phyloP scores from a whole-genome alignment of 768 basidiomycete species.

The Boletus vermiculosoides region DNA sequence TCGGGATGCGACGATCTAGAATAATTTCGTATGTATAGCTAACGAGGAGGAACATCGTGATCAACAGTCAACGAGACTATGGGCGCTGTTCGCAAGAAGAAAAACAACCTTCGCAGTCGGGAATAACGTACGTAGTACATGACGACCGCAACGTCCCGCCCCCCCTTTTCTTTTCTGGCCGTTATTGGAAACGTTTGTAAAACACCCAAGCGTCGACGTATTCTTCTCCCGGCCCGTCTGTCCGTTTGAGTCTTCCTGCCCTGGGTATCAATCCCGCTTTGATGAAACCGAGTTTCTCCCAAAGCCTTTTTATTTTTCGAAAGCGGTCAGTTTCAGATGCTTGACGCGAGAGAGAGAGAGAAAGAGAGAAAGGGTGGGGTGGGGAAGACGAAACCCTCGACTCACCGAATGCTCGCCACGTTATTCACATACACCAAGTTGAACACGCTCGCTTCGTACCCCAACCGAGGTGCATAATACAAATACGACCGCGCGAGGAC shows the following conservation, averaged over 20 bases:
- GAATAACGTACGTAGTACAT: background rate
- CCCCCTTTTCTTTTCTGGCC: background rate
- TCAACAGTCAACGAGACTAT: no score
- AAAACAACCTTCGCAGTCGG: background rate
- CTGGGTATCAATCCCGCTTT: constrained; percentile 76
- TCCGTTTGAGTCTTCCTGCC: constrained; percentile 66
- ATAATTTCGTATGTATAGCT: background rate
- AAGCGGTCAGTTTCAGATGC: background rate
- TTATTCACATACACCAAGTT: constrained; percentile 91
- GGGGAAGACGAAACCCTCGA: background rate
- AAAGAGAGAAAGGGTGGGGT: no score
- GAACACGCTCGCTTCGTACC: constrained; percentile 80
- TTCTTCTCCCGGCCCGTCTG: constrained; percentile 75
- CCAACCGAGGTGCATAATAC: constrained; percentile 75
- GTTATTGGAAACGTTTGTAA: constrained; percentile 69
- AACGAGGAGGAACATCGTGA: no score
- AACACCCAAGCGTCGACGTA: constrained; percentile 86
- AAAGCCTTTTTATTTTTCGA: constrained; percentile 41
- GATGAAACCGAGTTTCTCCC: constrained; percentile 80
- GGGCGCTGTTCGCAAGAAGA: background rate
- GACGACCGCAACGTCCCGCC: background rate
- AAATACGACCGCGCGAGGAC: constrained; percentile 77
- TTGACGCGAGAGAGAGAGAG: no score
- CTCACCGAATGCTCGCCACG: constrained; percentile 62
- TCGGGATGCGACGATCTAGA: background rate